Conservation (phyloP, 1,284 basidiomycete genomes). For the Irpex rosettiformis region DNA sequence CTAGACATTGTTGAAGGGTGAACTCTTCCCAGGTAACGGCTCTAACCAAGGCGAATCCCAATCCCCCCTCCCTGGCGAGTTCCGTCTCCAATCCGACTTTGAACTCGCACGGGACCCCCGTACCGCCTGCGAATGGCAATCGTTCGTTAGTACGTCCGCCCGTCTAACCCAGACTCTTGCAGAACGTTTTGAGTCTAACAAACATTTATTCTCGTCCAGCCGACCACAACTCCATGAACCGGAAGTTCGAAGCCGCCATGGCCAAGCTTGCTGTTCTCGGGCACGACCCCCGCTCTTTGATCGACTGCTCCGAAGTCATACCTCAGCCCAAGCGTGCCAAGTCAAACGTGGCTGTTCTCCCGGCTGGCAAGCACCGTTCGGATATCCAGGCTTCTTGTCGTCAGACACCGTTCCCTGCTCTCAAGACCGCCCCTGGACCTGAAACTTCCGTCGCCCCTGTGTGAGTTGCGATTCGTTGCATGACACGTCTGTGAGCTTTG, state of each 20-base stretch:
- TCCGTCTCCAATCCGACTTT: constrained; percentile 38
- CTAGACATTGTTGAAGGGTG: constrained; percentile 28
- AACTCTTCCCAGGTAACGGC: constrained; percentile 30
- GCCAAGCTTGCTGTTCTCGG: constrained; percentile 4
- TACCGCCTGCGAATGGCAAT: constrained; percentile 32
- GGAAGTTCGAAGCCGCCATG: constrained; percentile 7
- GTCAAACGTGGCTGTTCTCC: constrained; percentile 4
- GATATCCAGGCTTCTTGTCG: constrained; percentile 6
- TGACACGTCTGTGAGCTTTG: too few species aligned
- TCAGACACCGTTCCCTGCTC: background rate
- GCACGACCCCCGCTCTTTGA: constrained; percentile 5
- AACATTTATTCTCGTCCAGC: background rate
- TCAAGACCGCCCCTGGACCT: background rate
- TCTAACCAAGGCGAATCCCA: constrained; percentile 31
- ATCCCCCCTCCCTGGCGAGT: constrained; percentile 35
- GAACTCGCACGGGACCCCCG: constrained; percentile 31
- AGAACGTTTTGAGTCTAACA: background rate
- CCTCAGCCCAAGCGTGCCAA: constrained; percentile 5
- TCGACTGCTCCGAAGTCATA: constrained; percentile 13
- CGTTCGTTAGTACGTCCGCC: constrained; percentile 27
- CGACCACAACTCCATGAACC: constrained; percentile 1
- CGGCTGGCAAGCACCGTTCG: constrained; percentile 4
- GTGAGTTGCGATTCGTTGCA: too few species aligned
- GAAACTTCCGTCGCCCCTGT: background rate
- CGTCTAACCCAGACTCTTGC: background rate